phyloP scores from a whole-genome alignment of 306 rosid genomes.

The Astragalus glycyphyllos region DNA sequence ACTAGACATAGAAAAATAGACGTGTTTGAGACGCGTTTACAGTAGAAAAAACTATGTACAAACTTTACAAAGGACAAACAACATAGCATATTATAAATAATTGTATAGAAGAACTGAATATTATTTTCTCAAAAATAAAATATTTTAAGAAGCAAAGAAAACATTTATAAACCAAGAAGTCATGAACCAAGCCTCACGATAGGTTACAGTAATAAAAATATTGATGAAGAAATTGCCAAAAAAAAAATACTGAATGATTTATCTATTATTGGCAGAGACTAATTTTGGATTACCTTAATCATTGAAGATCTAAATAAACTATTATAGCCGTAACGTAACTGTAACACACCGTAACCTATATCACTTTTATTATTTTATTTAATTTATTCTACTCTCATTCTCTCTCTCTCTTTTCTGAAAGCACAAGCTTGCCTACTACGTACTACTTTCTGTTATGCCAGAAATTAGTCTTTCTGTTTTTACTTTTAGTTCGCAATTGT shows the following conservation, averaged over 20 bases:
- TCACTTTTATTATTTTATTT: conserved; percentile 25
- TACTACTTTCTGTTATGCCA: background rate
- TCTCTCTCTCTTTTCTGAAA: conserved; percentile 14
- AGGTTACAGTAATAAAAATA: no score
- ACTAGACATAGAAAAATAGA: background rate
- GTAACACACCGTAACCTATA: background rate
- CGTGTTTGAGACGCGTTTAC: conserved; percentile 45
- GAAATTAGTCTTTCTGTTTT: background rate
- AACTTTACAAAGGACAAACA: conserved; percentile 31
- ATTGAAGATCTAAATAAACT: conserved; percentile 46
- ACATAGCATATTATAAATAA: no score
- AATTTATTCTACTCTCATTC: background rate
- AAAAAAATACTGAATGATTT: conserved; percentile 1
- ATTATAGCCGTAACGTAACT: conserved; percentile 36
- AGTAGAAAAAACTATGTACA: conserved; percentile 13
- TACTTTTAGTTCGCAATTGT: no score
- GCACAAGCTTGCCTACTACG: conserved; percentile 23
- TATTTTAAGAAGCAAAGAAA: no score
- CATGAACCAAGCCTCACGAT: no score
- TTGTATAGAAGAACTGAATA: no score
- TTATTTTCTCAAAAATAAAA: no score
- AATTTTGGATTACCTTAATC: conserved; percentile 41
- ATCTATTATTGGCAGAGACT: conserved; percentile 9
- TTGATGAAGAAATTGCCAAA: no score
- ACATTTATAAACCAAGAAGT: no score